Evolutionary conservation across 768 basidiomycete genomes (phyloP), one percentile per base, ranked within the genome.

Genomic region (Lyophyllum decastes): DNA sequence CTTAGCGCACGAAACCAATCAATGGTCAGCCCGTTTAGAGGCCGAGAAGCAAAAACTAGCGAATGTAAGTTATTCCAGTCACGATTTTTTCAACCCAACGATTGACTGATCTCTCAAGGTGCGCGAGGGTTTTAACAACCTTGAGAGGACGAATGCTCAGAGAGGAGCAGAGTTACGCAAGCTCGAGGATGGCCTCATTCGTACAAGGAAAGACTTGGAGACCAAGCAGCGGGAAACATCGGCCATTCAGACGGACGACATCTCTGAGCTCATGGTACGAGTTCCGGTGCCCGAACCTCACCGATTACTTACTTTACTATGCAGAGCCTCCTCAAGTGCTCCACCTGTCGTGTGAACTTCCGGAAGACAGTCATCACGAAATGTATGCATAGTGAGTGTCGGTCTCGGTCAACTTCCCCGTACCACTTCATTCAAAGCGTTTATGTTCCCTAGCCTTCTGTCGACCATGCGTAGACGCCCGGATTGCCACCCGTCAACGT

Each of bases 401-500:
- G 7, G 0, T 27, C 3, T 54, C 16, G 33, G 40, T 40, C 21
- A 33, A 52, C 34, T 52, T 49, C 16, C 35, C 8, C 35, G 3
- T 19, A n/a, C n/a, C n/a, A 41, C 16, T 24, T 35, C 24, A 7
- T 44, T 5, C 30, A 30, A 4, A 30, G 35, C 5, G 24, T 25
- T 46, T 26, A 8, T 6, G 41, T 26, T 27, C 2, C 21, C 16
- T 17, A 94, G 94, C 93, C 0, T 95, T 95, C 73, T 93, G 92
- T 73, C 89, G 86, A 72, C 70, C 79, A 54, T 97, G 90, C 68
- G 82, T 98, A 33, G 95, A 97, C 61, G 79, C 87, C n/a, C 88
- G 96, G 41, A 82, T 98, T 63, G 74, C 88, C 25, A 94, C 91
- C 16, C 86, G 95, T 57, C 95, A 97, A 69, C 88, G 95, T 25